Evolutionary conservation across 2,329 filamentous ascomycete species (phyloP), one percentile per base, ranked within the genome.

Genomic region (Ploettnerulaceae sp.): DNA sequence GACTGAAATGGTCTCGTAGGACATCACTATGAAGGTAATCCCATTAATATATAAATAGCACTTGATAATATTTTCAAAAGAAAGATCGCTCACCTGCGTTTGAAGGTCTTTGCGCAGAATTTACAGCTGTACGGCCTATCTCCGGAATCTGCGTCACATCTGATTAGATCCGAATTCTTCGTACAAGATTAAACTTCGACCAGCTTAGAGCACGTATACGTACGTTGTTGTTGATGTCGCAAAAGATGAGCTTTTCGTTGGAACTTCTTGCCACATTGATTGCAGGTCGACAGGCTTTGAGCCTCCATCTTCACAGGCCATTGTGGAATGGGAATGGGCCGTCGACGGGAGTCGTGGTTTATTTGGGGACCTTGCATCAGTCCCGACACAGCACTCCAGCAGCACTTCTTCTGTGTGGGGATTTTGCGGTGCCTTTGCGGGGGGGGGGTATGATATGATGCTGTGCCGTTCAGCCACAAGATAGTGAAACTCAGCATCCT

Each of bases 51-150:
- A 20, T 12, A 17, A 33, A 14, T 28, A 12, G 6, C 28, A 24
- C 14, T 14, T 26, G n/a, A 12, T 11, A 15, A 52, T n/a, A n/a
- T n/a, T n/a, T n/a, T n/a, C n/a, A n/a, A n/a, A n/a, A n/a, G n/a
- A n/a, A n/a, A n/a, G n/a, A n/a, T n/a, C n/a, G n/a, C 51, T 26
- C 53, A 56, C 61, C 61, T 64, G 48, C 61, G 60, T 42, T 63
- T 63, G 55, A 64, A 64, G 6, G 59, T 62, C 46, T 64, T 64
- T 45, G 57, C 55, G 53, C 61, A 64, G 45, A 64, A 64, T 54
- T 58, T 59, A 52, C 61, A 64, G 37, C 56, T 59, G 48, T 60
- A 62, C 21, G 61, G 61, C 17, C 60, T 49, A 32, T 57, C 55
- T 22, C 58, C 59, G 26, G 60, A 60, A 56, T 64, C 61, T 64